These are phyloP conservation scores for Aspergillus chevalieri DNA, from an alignment of 2,329 filamentous ascomycete species.

Conservation along the genomic window DNA sequence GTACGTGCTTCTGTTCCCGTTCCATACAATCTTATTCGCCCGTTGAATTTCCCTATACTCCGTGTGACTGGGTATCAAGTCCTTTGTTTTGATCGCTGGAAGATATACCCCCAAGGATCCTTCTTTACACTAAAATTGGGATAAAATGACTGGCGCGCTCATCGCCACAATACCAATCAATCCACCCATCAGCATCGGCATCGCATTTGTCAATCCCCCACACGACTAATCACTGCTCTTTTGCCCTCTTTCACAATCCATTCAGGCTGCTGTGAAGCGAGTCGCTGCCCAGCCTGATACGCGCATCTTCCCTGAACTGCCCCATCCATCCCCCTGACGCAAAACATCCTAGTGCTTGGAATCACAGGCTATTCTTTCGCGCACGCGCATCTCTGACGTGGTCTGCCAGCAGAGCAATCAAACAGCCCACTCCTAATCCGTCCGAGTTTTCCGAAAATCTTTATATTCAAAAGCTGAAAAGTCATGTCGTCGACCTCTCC, in stretches of 20 bases:
- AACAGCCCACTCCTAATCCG: constrained; percentile 21
- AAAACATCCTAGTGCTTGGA: constrained; percentile 19
- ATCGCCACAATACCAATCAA: neutral
- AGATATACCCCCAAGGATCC: neutral
- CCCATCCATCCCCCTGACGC: constrained; percentile 16
- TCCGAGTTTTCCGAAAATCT: constrained; percentile 22
- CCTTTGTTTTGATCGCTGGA: neutral
- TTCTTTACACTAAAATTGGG: neutral
- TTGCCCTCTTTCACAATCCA: constrained; percentile 6
- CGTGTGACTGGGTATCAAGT: constrained; percentile 3
- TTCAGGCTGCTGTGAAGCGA: constrained; percentile 31
- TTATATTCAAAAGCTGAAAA: constrained; percentile 50
- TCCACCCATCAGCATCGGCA: neutral
- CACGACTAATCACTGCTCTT: constrained; percentile 18
- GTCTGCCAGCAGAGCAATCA: constrained; percentile 37
- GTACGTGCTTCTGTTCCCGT: constrained; percentile 8
- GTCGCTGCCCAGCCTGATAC: constrained; percentile 32
- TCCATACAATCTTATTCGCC: constrained; percentile 6
- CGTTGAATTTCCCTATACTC: neutral
- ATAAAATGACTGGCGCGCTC: constrained; percentile 12
- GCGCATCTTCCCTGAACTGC: constrained; percentile 1
- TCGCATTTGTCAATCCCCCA: constrained; percentile 22
- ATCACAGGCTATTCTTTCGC: constrained; percentile 18
- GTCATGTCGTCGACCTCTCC: constrained; percentile 94
- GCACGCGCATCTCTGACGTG: constrained; percentile 39